Evolutionary conservation across 2,329 filamentous ascomycete genomes (phyloP), one percentile per base, ranked within the genome.

Genomic region (Monilinia vaccinii-corymbosi): DNA sequence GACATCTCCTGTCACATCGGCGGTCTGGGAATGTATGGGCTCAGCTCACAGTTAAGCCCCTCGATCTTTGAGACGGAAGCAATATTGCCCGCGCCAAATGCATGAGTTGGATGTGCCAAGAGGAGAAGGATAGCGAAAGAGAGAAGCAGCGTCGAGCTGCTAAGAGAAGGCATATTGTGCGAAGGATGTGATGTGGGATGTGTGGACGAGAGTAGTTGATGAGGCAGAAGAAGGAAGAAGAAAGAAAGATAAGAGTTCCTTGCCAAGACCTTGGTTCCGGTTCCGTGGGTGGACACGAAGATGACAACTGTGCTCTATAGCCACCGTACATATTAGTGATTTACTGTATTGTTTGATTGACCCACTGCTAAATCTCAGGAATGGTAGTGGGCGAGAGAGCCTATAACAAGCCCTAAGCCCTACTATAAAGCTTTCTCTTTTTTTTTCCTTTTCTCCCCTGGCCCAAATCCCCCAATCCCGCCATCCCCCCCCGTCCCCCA

Each of bases 21-120:
- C 18, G 11, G 31, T 16, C 11, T 14, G 4, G 16, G 18, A 25
- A 13, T 58, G 40, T 49, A 18, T 28, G 25, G 25, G 25, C 25
- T n/a, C n/a, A 23, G 75, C 82, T 63, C 69, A 86, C 84, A 96
- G 73, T 95, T 95, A 72, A 89, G 81, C 65, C 90, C 91, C 73
- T 94, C 89, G 57, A 95, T 80, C 72, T 86, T 87, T 70, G 89
- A 88, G 62, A 90, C 81, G 61, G 87, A 85, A 46, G 88, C 89
- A 72, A 96, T 94, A 74, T 95, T 95, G 63, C 91, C 91, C 68
- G 91, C 91, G 66, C 91, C 91, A 71, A 96, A 96, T 58, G 89
- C 90, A 66, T 87, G 79, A 40, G 83, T 82, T 21, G 88, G 88
- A 62, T 79, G 79, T 58, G 86, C 83, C 69, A 90, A 82, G 66